Evolutionary conservation across 306 rosid genomes (phyloP).

Genomic region (Astragalus glycyphyllos): DNA sequence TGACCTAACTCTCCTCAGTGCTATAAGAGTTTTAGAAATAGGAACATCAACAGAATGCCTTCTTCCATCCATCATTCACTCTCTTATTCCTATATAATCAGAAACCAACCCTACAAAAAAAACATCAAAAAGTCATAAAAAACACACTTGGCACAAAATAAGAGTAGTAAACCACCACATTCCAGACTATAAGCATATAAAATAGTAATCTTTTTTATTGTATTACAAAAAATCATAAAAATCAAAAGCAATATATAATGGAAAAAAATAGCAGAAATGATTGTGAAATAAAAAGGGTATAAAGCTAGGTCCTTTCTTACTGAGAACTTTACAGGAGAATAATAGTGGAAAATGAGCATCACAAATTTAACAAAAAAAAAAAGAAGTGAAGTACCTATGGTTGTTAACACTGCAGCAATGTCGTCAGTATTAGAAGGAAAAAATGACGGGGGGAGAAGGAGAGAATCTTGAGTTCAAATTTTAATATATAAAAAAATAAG

Average conservation of each 20-base stretch:
- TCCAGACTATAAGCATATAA: constrained; percentile 27
- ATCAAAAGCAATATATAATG: too few species aligned
- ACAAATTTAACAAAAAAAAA: constrained; percentile 27
- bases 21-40: constrained; percentile 77
- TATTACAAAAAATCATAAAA: constrained; percentile 2
- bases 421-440: constrained; percentile 30
- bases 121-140: constrained; percentile 6
- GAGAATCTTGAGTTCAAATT: constrained; percentile 57
- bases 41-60: constrained; percentile 92
- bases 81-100: constrained; percentile 28
- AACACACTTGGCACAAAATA: constrained; percentile 22
- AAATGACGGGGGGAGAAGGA: constrained; percentile 42
- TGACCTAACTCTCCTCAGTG: constrained; percentile 86
- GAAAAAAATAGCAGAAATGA: not conserved
- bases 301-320: constrained; percentile 26
- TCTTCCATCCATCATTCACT: constrained; percentile 73
- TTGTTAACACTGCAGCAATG: constrained; percentile 41
- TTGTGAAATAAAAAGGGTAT: not conserved
- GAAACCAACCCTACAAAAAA: constrained; percentile 43
- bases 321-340: constrained; percentile 7
- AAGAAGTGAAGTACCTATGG: constrained; percentile 44
- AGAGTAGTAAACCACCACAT: constrained; percentile 23
- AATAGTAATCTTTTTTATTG: constrained; percentile 13
- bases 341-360: constrained; percentile 22
- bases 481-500: constrained; percentile 16